Conservation (phyloP, 1,284 basidiomycete species). For the Veloboletus limbatus region DNA sequence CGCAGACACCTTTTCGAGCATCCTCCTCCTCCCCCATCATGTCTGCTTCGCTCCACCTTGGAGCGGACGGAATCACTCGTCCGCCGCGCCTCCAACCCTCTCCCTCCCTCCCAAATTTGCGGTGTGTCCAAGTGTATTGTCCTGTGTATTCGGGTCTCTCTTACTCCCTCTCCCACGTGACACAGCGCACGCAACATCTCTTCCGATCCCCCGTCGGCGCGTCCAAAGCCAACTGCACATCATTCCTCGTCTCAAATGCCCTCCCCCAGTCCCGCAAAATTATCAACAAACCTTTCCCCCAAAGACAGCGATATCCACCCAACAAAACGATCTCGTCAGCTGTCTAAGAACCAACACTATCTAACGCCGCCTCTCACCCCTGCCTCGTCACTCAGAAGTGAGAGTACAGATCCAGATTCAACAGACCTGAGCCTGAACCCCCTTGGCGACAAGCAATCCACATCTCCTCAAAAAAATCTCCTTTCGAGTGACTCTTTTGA, state of each 20-base stretch:
- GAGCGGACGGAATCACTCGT: constrained; percentile 26
- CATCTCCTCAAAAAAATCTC: constrained; percentile 8
- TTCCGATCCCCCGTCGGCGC: constrained; percentile 38
- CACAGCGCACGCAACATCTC: constrained; percentile 26
- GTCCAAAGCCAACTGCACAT: constrained; percentile 20
- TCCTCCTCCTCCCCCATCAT: constrained; percentile 30
- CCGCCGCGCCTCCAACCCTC: constrained; percentile 56
- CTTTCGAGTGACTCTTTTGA: constrained; percentile 17
- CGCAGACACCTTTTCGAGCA: constrained; percentile 33
- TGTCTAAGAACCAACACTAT: constrained; percentile 36
- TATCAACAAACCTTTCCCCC: constrained; percentile 7
- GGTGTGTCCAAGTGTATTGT: constrained; percentile 35
- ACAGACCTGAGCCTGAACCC: constrained; percentile 18
- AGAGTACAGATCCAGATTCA: constrained; percentile 36
- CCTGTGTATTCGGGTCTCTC: constrained; percentile 2
- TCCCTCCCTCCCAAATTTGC: constrained; percentile 59
- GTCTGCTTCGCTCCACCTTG: constrained; percentile 27
- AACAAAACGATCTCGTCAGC: constrained; percentile 25
- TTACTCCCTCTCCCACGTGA: constrained; percentile 16
- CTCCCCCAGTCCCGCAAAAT: constrained; percentile 14
- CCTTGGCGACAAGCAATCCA: constrained; percentile 9
- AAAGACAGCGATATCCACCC: constrained; percentile 23
- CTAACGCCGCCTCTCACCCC: constrained; percentile 59
- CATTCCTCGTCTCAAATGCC: constrained; percentile 19
- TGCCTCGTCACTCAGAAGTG: constrained; percentile 45